A percentile compares a stretch with the other conserved stretches of the same genome.
Conservation (phyloP, 495 filamentous ascomycete species). For the Penicillium pancosmium region DNA sequence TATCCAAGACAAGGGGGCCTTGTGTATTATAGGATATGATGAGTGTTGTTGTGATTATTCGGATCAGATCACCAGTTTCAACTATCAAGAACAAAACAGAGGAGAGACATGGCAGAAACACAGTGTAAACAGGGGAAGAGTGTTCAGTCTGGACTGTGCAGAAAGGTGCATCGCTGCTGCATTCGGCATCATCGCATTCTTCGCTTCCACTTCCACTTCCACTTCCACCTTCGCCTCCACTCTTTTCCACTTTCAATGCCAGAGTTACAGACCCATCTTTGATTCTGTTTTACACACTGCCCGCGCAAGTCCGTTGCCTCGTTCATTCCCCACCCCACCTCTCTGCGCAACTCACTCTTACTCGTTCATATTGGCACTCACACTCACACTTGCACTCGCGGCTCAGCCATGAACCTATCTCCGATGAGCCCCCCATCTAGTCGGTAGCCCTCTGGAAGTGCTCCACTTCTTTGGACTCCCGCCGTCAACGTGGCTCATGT, state of each 20-base stretch:
- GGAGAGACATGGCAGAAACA: too few species aligned
- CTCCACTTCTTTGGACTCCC: conserved; percentile 25
- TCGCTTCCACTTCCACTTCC: neutral
- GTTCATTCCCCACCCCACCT: neutral
- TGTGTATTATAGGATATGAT: neutral
- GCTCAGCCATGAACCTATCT: too few species aligned
- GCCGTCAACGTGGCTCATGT: conserved; percentile 25
- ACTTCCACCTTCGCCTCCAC: neutral
- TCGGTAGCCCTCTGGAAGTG: neutral
- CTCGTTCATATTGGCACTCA: too few species aligned
- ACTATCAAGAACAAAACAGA: too few species aligned
- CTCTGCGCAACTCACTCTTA: neutral
- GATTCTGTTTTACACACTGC: neutral
- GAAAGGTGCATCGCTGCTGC: conserved; percentile 2
- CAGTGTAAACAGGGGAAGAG: neutral
- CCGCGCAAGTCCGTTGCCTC: neutral
- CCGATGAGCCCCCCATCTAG: too few species aligned
- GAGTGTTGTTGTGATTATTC: neutral
- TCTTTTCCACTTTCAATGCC: neutral
- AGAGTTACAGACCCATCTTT: conserved; percentile 3
- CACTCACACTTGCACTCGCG: too few species aligned
- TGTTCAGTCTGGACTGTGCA: conserved; percentile 5
- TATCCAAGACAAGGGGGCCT: conserved; percentile 2
- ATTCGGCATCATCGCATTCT: conserved; percentile 17
- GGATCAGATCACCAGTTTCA: neutral